Evolutionary conservation across 2,329 filamentous ascomycete species (phyloP).

Genomic region (Cyanodermella asteris): DNA sequence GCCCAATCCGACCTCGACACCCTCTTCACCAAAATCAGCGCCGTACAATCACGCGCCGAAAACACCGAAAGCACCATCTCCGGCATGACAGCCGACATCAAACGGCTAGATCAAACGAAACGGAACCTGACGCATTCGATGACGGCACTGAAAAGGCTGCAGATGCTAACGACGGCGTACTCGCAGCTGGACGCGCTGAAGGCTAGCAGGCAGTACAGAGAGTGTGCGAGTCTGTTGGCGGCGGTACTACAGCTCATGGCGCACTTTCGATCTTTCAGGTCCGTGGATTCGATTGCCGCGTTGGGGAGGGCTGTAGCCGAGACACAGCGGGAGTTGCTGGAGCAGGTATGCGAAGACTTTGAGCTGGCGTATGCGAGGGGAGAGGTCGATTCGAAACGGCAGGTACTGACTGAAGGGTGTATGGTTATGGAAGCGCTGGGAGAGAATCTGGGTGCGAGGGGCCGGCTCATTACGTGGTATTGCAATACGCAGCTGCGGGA

Average conservation of each 20-base stretch:
- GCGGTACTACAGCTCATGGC: slow-evolving; percentile 95
- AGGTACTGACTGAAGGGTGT: slow-evolving; percentile 65
- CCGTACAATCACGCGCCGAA: slow-evolving; percentile 67
- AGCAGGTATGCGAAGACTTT: slow-evolving; percentile 98
- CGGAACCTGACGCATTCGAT: slow-evolving; percentile 90
- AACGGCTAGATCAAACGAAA: slow-evolving; percentile 88
- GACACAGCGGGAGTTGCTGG: slow-evolving; percentile 72
- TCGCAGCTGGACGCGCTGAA: slow-evolving; percentile 74
- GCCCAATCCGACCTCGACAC: slow-evolving; percentile 76
- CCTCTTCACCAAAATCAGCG: slow-evolving; percentile 87
- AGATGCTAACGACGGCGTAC: slow-evolving; percentile 99
- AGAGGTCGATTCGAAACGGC: slow-evolving; percentile 49
- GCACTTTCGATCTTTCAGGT: slow-evolving; percentile 94
- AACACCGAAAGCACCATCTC: slow-evolving; percentile 92
- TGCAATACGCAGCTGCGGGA: slow-evolving; percentile 92
- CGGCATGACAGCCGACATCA: slow-evolving; percentile 97
- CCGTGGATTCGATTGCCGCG: slow-evolving; percentile 91
- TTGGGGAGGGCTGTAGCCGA: slow-evolving; percentile 84
- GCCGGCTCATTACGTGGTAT: slow-evolving; percentile 81
- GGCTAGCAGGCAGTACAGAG: slow-evolving; percentile 73
- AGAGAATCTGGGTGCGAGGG: slow-evolving; percentile 61
- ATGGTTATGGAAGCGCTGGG: slow-evolving; percentile 87
- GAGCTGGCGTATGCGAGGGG: slow-evolving; percentile 83
- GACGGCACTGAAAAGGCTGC: slow-evolving; percentile 87
- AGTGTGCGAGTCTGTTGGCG: slow-evolving; percentile 82